Evolutionary conservation across 495 filamentous ascomycete species (phyloP), one percentile per base, ranked within the genome.

Genomic region (Penicillium angulare): DNA sequence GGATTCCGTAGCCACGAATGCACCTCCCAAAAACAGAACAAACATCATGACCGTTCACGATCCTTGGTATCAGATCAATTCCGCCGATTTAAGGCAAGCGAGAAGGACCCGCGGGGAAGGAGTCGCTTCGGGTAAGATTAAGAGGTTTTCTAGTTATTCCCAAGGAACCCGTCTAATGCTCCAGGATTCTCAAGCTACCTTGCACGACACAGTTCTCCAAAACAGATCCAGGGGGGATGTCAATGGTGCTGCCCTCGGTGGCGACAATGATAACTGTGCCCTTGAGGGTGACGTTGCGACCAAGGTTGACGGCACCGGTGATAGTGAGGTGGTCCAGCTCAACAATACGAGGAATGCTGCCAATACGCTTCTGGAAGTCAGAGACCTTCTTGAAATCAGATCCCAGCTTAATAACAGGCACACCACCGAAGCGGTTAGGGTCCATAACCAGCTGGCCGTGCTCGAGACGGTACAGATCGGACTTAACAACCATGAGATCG

Each of bases 301-400:
- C 93, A 33, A 99, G 79, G 77, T 96, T 97, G 59, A 99, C 95
- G 29, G 88, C 87, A 63, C 93, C 93, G 18, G 93, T 99, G 60
- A 99, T 91, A 57, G 93, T 99, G 36, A 99, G 80, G 59, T 99
- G 93, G 63, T 99, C 93, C 33, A 99, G 83, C 76, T 99, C 93
- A 54, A 97, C 83, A 64, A 99, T 97, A 76, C 92, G 96, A 43
- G 93, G 93, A 62, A 99, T 99, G 72, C 85, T 90, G 52, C 86
- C 80, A 61, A 99, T 96, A 65, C 89, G 90, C 78, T 95, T 90
- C 82, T 97, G 92, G 86, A 99, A 99, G 76, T 95, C 92, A 15
- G 92, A 97, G 26, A 99, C 93, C 84, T 99, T 99, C 88, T 99
- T 99, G 83, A 97, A 99, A 82, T 99, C 93, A 59, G 79, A 85